A percentile compares a stretch with the other conserved stretches of the same genome.
phyloP scores from a whole-genome alignment of 768 basidiomycete genomes.

The Tricholoma hemisulphureum region DNA sequence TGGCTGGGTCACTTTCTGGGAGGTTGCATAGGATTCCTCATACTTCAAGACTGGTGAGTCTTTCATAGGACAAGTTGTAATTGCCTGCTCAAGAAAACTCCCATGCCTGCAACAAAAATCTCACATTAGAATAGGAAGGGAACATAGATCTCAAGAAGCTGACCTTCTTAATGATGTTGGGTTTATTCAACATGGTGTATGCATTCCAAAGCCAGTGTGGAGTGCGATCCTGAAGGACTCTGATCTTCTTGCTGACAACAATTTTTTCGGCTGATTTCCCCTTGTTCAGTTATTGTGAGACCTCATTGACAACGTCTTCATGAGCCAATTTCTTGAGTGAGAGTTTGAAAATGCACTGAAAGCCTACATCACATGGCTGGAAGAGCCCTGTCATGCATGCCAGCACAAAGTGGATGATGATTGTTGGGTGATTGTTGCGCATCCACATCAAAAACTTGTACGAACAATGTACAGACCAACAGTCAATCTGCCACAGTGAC shows the following conservation, averaged over 20 bases:
- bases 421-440: conserved; percentile 3
- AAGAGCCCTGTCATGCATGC: not conserved
- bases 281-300: not conserved
- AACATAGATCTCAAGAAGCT: not conserved
- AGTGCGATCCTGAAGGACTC: not conserved
- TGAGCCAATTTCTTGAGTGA: not conserved
- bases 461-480: conserved; percentile 30
- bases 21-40: not conserved
- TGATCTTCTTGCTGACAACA: not conserved
- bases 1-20: not conserved
- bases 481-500: conserved; percentile 21
- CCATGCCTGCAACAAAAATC: not conserved
- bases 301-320: not conserved
- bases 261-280: not conserved
- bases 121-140: not conserved
- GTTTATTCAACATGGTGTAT: not conserved
- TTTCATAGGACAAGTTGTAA: not conserved
- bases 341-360: not conserved
- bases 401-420: not conserved
- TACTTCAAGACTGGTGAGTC: not conserved
- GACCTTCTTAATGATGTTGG: not conserved
- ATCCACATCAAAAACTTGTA: conserved; percentile 7
- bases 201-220: not conserved
- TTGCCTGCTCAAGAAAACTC: not conserved
- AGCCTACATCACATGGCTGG: not conserved